Percentiles rank a stretch among this genome's conserved stretches.
Conservation (phyloP, 768 basidiomycete species). For the Strobilomyces dryophilus region DNA sequence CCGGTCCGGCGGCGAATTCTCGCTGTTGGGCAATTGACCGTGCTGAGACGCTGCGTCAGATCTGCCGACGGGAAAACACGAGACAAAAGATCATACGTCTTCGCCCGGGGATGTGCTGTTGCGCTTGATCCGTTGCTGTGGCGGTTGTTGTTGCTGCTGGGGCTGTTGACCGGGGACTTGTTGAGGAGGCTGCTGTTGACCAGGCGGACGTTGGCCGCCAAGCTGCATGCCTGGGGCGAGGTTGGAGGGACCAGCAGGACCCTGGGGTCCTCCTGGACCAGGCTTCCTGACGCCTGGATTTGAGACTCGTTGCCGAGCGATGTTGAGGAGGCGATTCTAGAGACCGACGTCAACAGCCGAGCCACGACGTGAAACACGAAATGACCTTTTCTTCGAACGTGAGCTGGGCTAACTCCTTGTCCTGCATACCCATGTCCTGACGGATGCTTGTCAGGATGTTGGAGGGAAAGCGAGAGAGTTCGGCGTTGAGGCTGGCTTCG, state of each 20-base stretch:
- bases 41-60: conserved; percentile 31
- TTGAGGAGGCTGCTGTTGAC: conserved; percentile 26
- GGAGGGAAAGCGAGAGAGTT: conserved; percentile 41
- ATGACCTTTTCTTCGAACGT: conserved; percentile 59
- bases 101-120: conserved; percentile 62
- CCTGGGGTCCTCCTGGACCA: conserved; percentile 27
- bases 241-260: conserved; percentile 26
- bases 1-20: conserved; percentile 53
- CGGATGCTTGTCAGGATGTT: conserved; percentile 33
- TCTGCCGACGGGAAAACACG: not conserved
- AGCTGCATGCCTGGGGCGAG: conserved; percentile 33
- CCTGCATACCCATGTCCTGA: conserved; percentile 39
- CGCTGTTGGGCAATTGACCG: conserved; percentile 44
- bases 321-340: conserved; percentile 36
- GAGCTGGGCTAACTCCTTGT: conserved; percentile 44
- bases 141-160: conserved; percentile 17
- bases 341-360: conserved; percentile 11
- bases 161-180: conserved; percentile 24
- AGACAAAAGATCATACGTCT: conserved; percentile 39
- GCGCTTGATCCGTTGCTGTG: conserved; percentile 40
- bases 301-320: conserved; percentile 23
- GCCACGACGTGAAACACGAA: conserved; percentile 1
- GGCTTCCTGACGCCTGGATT: conserved; percentile 22
- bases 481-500: conserved; percentile 33
- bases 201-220: conserved; percentile 39